Base-by-base conservation (phyloP, 306 rosid genomes). In the Sechiopsis laciniata region DNA sequence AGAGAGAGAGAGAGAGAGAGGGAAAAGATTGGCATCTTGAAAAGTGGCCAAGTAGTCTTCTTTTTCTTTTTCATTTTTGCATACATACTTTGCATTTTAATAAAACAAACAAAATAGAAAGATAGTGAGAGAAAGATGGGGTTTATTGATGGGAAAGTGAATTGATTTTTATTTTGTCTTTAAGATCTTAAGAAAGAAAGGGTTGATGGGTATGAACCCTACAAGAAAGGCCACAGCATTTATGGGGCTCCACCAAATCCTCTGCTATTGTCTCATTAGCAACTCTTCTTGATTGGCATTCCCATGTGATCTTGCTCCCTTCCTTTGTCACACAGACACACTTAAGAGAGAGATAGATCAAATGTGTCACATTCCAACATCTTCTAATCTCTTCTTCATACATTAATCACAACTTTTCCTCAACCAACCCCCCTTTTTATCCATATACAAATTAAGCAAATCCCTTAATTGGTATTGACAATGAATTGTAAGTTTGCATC, bases 301-400 rank as follows among this genome's bases (percentile, higher is more conserved):
- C 93, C 98, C 98, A 94, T 94, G 98, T 94, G 98, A 89, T 83
- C 80, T 73, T 95, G 99, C 96, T 84, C 80, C 97, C 48, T 42
- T 10, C 48, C 82, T 76, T 24, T 73, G 42, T 58, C 64, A 16
- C 76, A 16, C 66, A 20, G 20, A 11, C 73, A 46, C 55, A 19
- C 37, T 40, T 40, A 40, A 37, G 46, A 46, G 20, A 69, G 32
- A 68, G 55, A 26, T 0, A 32, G 20, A 67, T 14, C 37, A 66
- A 8, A 65, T 5, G 2, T 69, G 42, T 69, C 73, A 22, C 57
- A 17, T 68, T 68, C 73, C 55, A 46, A 21, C 32, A 46, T 17
- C 37, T 17, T 50, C 58, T 45, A 67, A 46, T 22, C 35, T 58
- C 35, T 10, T 1, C 65, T 22, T 22, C 65, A 22, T 59, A 12